Evolutionary conservation across 1,284 basidiomycete species (phyloP), one percentile per base, ranked within the genome.

Genomic region (Omphalotus olearius): DNA sequence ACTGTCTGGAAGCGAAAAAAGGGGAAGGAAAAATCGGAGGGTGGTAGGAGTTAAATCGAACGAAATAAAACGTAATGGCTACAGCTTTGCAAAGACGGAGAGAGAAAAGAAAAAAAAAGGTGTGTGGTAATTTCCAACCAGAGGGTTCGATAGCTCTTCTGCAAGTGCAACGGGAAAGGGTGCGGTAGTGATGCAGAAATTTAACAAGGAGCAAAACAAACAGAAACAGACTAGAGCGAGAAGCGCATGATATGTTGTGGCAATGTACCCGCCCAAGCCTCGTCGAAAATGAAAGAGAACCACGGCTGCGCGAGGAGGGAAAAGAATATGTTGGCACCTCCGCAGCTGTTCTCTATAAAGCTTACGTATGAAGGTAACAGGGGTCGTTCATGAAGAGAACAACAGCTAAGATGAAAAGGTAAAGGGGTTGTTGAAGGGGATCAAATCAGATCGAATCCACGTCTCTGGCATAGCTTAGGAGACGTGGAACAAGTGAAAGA

Each of bases 11-110:
- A n/a, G 28, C 23, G 26, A 41, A 41, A 41, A 41, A 41, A 41
- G n/a, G 23, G 23, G 23, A 41, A 16, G 17, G 9, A 43, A 11
- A n/a, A 35, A 46, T 13, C 25, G 14, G 35, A 43, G 37, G 16
- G 43, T 36, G 44, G 28, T 45, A 50, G 26, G 25, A 18, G 41
- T 45, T 43, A 53, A 50, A 45, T 43, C 45, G 45, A 45, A 38
- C 23, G 33, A 53, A n/a, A 46, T 41, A 53, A 49, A 30, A 53
- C 30, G 25, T 49, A 50, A 46, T 54, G 26, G 52, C 52, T 54
- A 50, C 52, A 54, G 51, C 30, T 13, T 37, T n/a, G n/a, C n/a
- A n/a, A n/a, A n/a, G n/a, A n/a, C n/a, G 50, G 20, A 26, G 17
- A 45, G 28, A 38, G 2, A 23, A 9, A 47, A 13, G 14, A 25